Percentiles rank a stretch among this genome's conserved stretches.
These are phyloP conservation scores for Rhododendron ovatum DNA, from an alignment of 148 eudicot genomes.

Conservation along the genomic window DNA sequence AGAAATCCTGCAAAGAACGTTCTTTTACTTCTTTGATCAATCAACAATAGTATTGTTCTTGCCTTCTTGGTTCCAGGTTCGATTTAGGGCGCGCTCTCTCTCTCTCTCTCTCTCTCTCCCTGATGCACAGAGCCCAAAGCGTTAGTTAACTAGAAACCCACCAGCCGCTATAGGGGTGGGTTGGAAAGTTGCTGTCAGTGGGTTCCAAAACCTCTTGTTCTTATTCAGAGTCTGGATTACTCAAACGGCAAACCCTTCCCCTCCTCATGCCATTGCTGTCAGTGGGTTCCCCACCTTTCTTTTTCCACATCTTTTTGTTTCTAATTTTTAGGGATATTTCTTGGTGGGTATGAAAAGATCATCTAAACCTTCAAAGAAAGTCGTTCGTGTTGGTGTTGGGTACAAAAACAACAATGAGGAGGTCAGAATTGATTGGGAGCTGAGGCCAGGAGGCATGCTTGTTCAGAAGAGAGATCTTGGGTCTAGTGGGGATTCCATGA, in stretches of 20 bases:
- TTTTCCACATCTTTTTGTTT: neutral
- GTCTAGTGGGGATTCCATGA: conserved; percentile 15
- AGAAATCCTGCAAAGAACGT: too few relatives aligned
- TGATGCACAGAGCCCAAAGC: neutral
- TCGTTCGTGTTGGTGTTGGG: neutral
- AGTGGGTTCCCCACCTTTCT: neutral
- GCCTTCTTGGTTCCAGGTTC: too few relatives aligned
- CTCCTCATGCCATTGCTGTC: neutral
- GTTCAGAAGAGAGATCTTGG: conserved; percentile 45
- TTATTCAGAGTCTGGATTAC: neutral
- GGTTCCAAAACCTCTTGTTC: neutral
- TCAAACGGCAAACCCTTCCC: neutral
- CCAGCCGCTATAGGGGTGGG: neutral
- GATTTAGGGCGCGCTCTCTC: too few relatives aligned
- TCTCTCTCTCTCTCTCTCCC: too few relatives aligned
- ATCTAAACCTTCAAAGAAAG: conserved; percentile 6
- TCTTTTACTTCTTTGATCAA: too few relatives aligned
- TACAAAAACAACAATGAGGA: neutral
- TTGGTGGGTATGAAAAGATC: conserved; percentile 9
- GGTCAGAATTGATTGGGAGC: conserved; percentile 32
- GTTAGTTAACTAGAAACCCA: neutral
- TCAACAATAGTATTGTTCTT: too few relatives aligned
- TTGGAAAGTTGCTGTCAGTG: neutral
- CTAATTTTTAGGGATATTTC: neutral
- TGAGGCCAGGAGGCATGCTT: conserved; percentile 49